Evolutionary conservation across 441 rosid species (phyloP).

Genomic region (Omphalea diandra): DNA sequence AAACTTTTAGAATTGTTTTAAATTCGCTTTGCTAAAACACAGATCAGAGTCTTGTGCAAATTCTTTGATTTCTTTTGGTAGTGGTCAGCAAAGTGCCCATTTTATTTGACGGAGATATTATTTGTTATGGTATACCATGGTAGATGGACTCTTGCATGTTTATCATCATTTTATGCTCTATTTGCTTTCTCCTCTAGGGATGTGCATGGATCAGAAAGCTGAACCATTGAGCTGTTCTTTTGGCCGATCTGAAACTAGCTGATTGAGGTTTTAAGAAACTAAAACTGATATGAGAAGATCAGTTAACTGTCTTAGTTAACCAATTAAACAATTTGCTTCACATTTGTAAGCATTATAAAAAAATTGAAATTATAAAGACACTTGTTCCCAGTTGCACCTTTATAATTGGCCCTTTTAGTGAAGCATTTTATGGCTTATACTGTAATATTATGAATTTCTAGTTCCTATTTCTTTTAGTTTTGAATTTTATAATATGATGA

Average conservation of each 20-base stretch:
- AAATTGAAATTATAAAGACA: no score
- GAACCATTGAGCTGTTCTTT: not conserved
- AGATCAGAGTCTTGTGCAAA: not conserved
- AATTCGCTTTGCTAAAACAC: slow-evolving; percentile 8
- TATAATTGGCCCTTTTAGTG: no score
- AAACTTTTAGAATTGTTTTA: not conserved
- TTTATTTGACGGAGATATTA: not conserved
- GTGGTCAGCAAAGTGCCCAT: not conserved
- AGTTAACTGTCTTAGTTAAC: not conserved
- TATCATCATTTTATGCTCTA: not conserved
- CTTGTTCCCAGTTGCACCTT: no score
- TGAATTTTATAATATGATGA: slow-evolving; percentile 5
- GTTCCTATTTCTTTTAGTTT: not conserved
- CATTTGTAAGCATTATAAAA: no score
- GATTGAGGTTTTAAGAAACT: not conserved
- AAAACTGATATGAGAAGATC: not conserved
- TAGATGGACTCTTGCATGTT: not conserved
- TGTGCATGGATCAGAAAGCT: not conserved
- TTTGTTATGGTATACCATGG: not conserved
- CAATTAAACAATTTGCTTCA: not conserved
- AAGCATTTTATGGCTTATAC: not conserved
- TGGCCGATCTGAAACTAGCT: not conserved
- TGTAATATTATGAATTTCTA: not conserved
- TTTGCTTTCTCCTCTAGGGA: not conserved
- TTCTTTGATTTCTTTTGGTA: not conserved